Percentiles rank a stretch among this genome's conserved stretches.
These are phyloP conservation scores for Dactylellina sp. DNA, from an alignment of 2,329 filamentous ascomycete species.

Conservation along the genomic window DNA sequence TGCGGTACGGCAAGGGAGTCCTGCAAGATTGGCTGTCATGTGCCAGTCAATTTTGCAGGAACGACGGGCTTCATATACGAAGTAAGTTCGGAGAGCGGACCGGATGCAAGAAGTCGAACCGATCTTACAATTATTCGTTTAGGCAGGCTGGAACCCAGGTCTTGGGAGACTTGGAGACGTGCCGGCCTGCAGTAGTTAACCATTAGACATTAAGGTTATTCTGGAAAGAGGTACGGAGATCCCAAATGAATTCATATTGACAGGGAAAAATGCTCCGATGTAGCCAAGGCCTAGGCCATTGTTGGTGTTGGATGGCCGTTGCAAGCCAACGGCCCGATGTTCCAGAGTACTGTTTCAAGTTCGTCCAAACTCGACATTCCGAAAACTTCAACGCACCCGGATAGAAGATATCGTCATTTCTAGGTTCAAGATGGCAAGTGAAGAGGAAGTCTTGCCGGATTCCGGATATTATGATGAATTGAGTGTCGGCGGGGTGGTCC, in stretches of 20 bases:
- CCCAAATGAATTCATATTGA: constrained; percentile 27
- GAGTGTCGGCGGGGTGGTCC: too few species aligned
- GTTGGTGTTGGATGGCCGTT: not conserved
- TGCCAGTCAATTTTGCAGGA: not conserved
- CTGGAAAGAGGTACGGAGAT: constrained; percentile 10
- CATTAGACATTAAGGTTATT: constrained; percentile 27
- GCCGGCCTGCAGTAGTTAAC: constrained; percentile 24
- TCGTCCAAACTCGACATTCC: constrained; percentile 31
- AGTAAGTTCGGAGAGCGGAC: constrained; percentile 42
- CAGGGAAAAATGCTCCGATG: constrained; percentile 27
- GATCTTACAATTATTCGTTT: constrained; percentile 49
- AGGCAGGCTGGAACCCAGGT: constrained; percentile 21
- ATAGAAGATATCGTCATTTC: constrained; percentile 36
- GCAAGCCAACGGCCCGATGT: constrained; percentile 14
- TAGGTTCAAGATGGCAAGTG: not conserved
- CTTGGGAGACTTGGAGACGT: not conserved
- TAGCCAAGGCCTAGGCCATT: not conserved
- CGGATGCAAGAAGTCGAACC: constrained; percentile 27
- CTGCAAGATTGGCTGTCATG: constrained; percentile 8
- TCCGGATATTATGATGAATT: constrained; percentile 4
- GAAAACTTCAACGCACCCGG: not conserved
- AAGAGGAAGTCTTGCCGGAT: constrained; percentile 11
- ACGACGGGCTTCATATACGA: not conserved
- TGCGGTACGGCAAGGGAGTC: constrained; percentile 25
- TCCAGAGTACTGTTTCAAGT: constrained; percentile 45